Percentiles rank a stretch among this genome's conserved stretches.
Evolutionary conservation across 1,284 basidiomycete species (phyloP).

Genomic region (Ganoderma sinense): DNA sequence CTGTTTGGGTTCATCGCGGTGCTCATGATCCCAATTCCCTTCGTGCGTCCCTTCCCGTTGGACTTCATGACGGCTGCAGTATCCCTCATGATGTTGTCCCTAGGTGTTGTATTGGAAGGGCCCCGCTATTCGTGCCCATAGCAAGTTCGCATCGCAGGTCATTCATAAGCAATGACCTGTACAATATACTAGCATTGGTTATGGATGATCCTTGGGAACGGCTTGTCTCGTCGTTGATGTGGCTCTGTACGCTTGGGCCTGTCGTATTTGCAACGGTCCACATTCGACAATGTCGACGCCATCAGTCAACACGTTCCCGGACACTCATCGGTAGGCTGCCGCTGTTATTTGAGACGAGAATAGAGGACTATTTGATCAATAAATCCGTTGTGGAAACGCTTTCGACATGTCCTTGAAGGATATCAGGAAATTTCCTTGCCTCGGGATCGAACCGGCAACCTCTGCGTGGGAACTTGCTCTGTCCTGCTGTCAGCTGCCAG

Average conservation of each 20-base stretch:
- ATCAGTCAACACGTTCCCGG: too few species aligned
- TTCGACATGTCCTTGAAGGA: too few species aligned
- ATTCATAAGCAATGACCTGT: conserved; percentile 26
- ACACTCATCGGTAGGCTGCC: too few species aligned
- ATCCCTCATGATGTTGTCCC: not conserved
- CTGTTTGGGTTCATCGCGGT: conserved; percentile 70
- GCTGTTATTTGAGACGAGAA: too few species aligned
- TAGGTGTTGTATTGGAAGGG: conserved; percentile 71
- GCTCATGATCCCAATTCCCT: conserved; percentile 72
- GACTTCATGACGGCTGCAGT: not conserved
- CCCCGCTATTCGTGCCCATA: conserved; percentile 63
- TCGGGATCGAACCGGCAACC: not conserved
- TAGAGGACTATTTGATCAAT: too few species aligned
- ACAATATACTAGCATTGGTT: not conserved
- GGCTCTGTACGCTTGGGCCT: too few species aligned
- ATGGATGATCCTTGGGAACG: too few species aligned
- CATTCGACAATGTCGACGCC: too few species aligned
- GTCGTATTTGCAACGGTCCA: too few species aligned
- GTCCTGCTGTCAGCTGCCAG: too few species aligned
- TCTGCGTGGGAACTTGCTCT: not conserved
- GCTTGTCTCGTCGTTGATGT: too few species aligned
- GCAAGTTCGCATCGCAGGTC: conserved; percentile 58
- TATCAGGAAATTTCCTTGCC: not conserved
- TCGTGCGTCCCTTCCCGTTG: conserved; percentile 48
- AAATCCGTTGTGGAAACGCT: too few species aligned